Evolutionary conservation across 306 rosid species (phyloP).

Genomic region (Trichosanthes cucumerina): DNA sequence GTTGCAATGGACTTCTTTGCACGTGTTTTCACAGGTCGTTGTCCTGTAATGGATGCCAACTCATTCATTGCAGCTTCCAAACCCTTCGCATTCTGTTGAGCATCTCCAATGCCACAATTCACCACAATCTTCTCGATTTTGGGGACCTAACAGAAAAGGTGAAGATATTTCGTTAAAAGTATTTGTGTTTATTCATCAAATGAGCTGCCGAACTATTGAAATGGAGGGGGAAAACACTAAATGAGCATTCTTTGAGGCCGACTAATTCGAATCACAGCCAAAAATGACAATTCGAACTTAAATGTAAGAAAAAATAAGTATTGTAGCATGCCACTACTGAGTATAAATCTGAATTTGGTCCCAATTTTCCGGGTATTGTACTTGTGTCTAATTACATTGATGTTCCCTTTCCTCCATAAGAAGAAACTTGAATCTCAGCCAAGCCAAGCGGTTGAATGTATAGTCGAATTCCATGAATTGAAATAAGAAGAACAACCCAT

Average conservation of each 20-base stretch:
- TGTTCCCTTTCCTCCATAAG: background rate
- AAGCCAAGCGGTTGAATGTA: background rate
- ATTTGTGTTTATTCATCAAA: background rate
- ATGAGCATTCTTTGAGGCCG: background rate
- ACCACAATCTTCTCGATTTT: constrained; percentile 84
- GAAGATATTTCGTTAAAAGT: background rate
- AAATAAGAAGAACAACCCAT: background rate
- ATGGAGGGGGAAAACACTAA: background rate
- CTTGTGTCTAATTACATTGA: background rate
- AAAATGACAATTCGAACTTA: background rate
- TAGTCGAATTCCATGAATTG: background rate
- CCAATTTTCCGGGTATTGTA: background rate
- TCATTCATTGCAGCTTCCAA: constrained; percentile 88
- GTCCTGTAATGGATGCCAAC: constrained; percentile 73
- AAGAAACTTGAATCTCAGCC: background rate
- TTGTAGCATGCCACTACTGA: background rate
- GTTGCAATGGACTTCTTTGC: constrained; percentile 79
- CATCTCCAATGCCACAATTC: constrained; percentile 95
- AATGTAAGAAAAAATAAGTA: background rate
- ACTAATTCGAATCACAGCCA: background rate
- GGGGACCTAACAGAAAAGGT: constrained; percentile 54
- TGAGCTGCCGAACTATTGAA: background rate
- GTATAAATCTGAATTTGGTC: background rate
- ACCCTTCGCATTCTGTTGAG: constrained; percentile 93
- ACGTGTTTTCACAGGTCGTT: constrained; percentile 83